Evolutionary conservation across 441 rosid species (phyloP), one percentile per base, ranked within the genome.

Genomic region (Brassica hybrid): DNA sequence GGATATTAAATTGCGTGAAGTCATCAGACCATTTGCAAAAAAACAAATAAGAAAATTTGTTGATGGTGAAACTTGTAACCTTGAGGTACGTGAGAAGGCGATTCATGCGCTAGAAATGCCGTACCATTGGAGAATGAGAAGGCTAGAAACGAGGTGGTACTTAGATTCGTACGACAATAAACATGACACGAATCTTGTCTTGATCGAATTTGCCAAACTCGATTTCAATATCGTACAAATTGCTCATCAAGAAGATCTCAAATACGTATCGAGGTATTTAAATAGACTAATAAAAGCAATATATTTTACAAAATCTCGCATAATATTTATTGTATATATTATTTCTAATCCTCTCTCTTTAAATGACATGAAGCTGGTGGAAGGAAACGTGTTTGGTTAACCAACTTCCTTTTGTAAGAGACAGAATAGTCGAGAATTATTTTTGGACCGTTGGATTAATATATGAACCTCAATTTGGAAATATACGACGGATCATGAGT

Each of bases 241-340:
- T n/a, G n/a, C n/a, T n/a, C 78, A 81, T 65, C 88, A 82, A 52
- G 79, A 80, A 50, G 89, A 88, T 66, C 76, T 86, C n/a, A 79
- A 74, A 59, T 12, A 76, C 60, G 57, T 19, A 6, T 80, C 83
- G 0, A 75, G 71, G 75, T 71, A 45, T 7, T 36, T 1, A 7
- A 0, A 36, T 36, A 34, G 38, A 30, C 5, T 30, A 30, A 34
- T 7, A 25, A 2, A 25, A 25, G 30, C 30, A 25, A 25, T 25
- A 25, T 25, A 25, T 25, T n/a, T n/a, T n/a, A n/a, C n/a, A n/a
- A n/a, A n/a, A n/a, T 57, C 4, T 23, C 1, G 0, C 7, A 10
- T 43, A 5, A 1, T 66, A 56, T 34, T 12, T 4, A 38, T 38
- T 38, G 45, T 9, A 38, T 0, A 38, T 52, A 8, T 10, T n/a